These are phyloP conservation scores for Penicillium sp. DNA, from an alignment of 2,329 filamentous ascomycete genomes.

Conservation along the genomic window DNA sequence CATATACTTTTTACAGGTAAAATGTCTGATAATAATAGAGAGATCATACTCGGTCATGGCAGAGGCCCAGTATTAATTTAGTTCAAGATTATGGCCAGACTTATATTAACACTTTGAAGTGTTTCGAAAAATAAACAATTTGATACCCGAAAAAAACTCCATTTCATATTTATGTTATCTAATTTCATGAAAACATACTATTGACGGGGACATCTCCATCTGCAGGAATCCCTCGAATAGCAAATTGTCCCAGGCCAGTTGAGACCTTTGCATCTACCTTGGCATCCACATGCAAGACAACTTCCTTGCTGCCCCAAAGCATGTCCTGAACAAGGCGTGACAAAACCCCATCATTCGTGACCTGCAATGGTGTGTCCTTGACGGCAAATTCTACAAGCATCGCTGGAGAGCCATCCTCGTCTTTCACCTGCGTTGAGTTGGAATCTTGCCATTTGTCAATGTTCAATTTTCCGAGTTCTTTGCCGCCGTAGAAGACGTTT, in stretches of 20 bases:
- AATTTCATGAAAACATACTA: constrained; percentile 64
- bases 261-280: constrained; percentile 78
- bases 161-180: constrained; percentile 23
- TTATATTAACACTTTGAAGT: background rate
- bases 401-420: constrained; percentile 58
- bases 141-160: constrained; percentile 10
- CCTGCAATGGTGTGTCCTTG: constrained; percentile 74
- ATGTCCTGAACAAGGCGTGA: constrained; percentile 76
- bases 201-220: constrained; percentile 86
- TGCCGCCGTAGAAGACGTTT: constrained; percentile 74
- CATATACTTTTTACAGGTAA: too few relatives aligned
- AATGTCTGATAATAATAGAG: too few relatives aligned
- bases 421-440: constrained; percentile 70
- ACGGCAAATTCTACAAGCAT: constrained; percentile 76
- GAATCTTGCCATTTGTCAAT: constrained; percentile 80
- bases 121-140: background rate
- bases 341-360: constrained; percentile 78
- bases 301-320: constrained; percentile 68
- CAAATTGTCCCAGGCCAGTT: constrained; percentile 77
- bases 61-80: too few relatives aligned
- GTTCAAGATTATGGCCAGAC: too few relatives aligned
- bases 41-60: too few relatives aligned
- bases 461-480: constrained; percentile 78
- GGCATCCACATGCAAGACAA: constrained; percentile 74
- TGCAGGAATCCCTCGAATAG: constrained; percentile 77